Conservation (phyloP, 768 basidiomycete genomes). For the Russula olivacea region DNA sequence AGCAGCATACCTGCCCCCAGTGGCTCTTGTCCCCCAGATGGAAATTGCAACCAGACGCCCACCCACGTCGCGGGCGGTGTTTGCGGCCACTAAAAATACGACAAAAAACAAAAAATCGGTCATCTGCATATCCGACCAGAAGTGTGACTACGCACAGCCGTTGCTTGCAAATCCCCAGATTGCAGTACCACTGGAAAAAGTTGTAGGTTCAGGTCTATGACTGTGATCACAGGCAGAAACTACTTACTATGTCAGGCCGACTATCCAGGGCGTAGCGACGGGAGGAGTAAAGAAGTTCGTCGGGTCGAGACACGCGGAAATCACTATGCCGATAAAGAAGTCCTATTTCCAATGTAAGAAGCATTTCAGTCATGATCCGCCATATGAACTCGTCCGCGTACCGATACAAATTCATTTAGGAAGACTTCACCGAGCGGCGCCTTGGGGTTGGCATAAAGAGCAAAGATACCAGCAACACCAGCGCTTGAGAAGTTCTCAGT, state of each 20-base stretch:
- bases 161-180: slow-evolving; percentile 29
- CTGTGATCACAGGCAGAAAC: not conserved
- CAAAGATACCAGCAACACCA: slow-evolving; percentile 39
- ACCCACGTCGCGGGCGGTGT: slow-evolving; percentile 31
- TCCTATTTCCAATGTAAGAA: slow-evolving; percentile 15
- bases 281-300: slow-evolving; percentile 31
- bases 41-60: slow-evolving; percentile 29
- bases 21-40: slow-evolving; percentile 29
- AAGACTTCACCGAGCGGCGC: slow-evolving; percentile 33
- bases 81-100: slow-evolving; percentile 28
- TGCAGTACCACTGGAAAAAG: slow-evolving; percentile 18
- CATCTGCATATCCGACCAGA: not conserved
- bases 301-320: slow-evolving; percentile 28
- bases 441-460: slow-evolving; percentile 33
- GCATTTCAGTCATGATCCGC: not conserved
- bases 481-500: slow-evolving; percentile 33
- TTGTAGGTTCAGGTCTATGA: not conserved
- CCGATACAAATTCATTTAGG: slow-evolving; percentile 38
- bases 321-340: slow-evolving; percentile 28
- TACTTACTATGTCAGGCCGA: slow-evolving; percentile 29
- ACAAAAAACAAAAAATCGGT: not conserved
- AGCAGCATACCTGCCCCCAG: slow-evolving; percentile 32
- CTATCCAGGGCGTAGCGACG: slow-evolving; percentile 26
- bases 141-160: slow-evolving; percentile 24
- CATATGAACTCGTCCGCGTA: slow-evolving; percentile 22